A percentile compares a stretch with the other conserved stretches of the same genome.
These are phyloP conservation scores for Echeveria elegans DNA, from an alignment of 164 flowering plant genomes.

Conservation along the genomic window DNA sequence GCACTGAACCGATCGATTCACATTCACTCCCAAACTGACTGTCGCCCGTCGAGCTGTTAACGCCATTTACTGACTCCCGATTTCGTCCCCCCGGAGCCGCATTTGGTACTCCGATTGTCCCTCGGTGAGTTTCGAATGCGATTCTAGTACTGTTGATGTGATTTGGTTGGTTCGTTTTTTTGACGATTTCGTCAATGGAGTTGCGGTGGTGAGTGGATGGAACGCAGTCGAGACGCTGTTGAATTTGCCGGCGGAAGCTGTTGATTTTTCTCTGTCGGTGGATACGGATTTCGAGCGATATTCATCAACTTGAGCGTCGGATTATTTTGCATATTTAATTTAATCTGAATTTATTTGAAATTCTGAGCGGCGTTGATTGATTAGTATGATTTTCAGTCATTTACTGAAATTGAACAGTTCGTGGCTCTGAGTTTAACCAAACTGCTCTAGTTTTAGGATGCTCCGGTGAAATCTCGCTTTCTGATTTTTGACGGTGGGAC, in stretches of 20 bases:
- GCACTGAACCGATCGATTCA: neutral
- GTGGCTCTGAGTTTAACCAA: neutral
- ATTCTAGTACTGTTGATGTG: neutral
- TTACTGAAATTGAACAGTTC: slow-evolving; percentile 3
- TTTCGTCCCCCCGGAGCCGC: neutral
- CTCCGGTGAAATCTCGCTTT: neutral
- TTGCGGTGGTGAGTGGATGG: neutral
- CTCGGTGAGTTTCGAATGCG: neutral
- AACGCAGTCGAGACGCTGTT: neutral
- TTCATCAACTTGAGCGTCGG: neutral
- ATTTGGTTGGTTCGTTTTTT: too few relatives aligned
- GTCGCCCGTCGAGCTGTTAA: neutral
- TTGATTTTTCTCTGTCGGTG: neutral
- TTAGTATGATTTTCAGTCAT: neutral
- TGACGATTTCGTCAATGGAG: neutral
- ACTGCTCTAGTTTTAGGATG: neutral
- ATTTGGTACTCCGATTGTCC: neutral
- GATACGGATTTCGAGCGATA: neutral
- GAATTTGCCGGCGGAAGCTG: neutral
- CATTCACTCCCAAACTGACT: neutral
- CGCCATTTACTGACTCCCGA: neutral
- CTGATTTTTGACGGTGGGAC: neutral
- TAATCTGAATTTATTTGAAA: neutral
- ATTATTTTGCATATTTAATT: neutral
- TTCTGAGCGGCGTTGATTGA: neutral